A percentile compares a stretch with the other conserved stretches of the same genome.
These are phyloP conservation scores for Halophytophthora polymorphica DNA, from an alignment of 352 stramenopile species.

Conservation along the genomic window DNA sequence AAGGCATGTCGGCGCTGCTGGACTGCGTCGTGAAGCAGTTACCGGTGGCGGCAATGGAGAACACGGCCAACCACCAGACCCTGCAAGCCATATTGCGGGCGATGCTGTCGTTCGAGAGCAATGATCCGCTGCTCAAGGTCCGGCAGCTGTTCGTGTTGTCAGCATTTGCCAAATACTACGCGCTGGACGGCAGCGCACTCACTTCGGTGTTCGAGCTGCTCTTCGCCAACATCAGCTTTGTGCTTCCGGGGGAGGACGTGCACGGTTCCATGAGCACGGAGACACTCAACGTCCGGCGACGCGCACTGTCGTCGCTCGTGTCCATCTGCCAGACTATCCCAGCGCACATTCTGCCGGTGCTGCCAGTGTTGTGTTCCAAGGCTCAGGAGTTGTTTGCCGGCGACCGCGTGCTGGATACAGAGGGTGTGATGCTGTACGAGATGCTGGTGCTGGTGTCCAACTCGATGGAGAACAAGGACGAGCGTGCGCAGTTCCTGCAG, in stretches of 20 bases:
- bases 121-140: constrained; percentile 70
- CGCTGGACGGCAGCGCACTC: constrained; percentile 48
- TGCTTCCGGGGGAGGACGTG: constrained; percentile 62
- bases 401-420: constrained; percentile 69
- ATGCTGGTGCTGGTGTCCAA: constrained; percentile 82
- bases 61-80: constrained; percentile 34
- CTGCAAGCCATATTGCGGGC: constrained; percentile 48
- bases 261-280: constrained; percentile 62
- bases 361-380: constrained; percentile 66
- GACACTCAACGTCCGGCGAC: constrained; percentile 66
- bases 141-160: constrained; percentile 65
- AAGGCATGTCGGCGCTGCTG: constrained; percentile 65
- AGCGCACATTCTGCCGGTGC: constrained; percentile 69
- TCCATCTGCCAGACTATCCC: constrained; percentile 77
- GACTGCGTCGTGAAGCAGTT: constrained; percentile 81
- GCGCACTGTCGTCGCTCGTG: constrained; percentile 66
- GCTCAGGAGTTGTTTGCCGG: constrained; percentile 67
- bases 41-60: constrained; percentile 35
- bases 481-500: constrained; percentile 62
- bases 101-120: constrained; percentile 50
- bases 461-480: constrained; percentile 61
- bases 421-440: constrained; percentile 78
- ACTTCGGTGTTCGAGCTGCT: constrained; percentile 75
- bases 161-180: constrained; percentile 78
- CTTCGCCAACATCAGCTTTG: constrained; percentile 72